These are phyloP conservation scores for Metschnikowia proteae DNA, from an alignment of 805 yeast species.

Conservation along the genomic window DNA sequence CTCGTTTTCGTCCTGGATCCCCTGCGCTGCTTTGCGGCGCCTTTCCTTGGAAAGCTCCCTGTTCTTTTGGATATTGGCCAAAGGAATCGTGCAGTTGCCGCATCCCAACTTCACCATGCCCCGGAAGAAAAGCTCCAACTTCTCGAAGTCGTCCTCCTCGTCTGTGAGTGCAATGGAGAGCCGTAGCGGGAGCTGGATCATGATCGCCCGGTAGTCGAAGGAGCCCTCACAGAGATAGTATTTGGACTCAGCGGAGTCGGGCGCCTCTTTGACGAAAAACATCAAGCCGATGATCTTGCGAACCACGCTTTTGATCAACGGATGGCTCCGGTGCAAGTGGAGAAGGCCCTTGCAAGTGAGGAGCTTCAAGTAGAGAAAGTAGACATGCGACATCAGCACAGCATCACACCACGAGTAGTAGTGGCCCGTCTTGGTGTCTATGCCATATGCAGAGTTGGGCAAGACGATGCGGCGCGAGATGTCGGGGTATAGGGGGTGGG, in stretches of 20 bases:
- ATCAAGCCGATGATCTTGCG: conserved; percentile 15
- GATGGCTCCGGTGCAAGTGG: conserved; percentile 20
- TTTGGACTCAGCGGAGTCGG: conserved; percentile 15
- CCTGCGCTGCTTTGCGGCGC: not conserved
- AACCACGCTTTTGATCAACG: conserved; percentile 19
- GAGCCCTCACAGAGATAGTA: conserved; percentile 20
- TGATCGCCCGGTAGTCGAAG: conserved; percentile 23
- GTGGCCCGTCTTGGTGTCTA: conserved; percentile 9
- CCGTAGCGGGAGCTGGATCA: conserved; percentile 24
- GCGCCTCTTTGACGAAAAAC: conserved; percentile 19
- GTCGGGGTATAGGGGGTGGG: conserved; percentile 16
- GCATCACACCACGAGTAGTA: conserved; percentile 26
- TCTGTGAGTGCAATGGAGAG: conserved; percentile 18
- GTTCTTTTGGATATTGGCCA: conserved; percentile 7
- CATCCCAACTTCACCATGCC: conserved; percentile 25
- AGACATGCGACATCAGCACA: conserved; percentile 21
- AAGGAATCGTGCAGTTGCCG: conserved; percentile 17
- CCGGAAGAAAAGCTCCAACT: conserved; percentile 21
- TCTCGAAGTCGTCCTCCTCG: conserved; percentile 21
- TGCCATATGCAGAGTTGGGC: conserved; percentile 17
- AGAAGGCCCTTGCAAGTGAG: conserved; percentile 24
- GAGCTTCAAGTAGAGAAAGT: conserved; percentile 22
- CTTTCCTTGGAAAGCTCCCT: conserved; percentile 5
- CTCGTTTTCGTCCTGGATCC: conserved; percentile 1
- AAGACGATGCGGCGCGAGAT: conserved; percentile 7